These are phyloP conservation scores for Dothiorella sarmentorum DNA, from an alignment of 2,329 filamentous ascomycete genomes.

Conservation along the genomic window DNA sequence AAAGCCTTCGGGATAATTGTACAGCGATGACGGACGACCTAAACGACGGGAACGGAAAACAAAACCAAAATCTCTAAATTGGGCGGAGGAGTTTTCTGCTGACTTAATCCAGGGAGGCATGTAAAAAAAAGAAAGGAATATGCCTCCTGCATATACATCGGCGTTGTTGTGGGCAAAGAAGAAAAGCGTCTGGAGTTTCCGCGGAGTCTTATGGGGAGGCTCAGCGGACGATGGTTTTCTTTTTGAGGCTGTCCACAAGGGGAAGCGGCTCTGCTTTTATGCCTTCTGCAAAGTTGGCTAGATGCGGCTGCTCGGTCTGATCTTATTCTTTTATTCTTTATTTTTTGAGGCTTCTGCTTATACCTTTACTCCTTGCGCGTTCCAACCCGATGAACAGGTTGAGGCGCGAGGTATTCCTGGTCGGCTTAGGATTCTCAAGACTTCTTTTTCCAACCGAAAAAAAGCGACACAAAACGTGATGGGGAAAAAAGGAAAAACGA, in stretches of 20 bases:
- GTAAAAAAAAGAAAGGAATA: not conserved
- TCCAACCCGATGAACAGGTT: not conserved
- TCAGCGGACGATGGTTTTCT: not conserved
- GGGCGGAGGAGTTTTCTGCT: slow-evolving; percentile 1
- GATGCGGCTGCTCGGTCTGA: not conserved
- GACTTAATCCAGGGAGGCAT: slow-evolving; percentile 6
- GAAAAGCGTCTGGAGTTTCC: slow-evolving; percentile 14
- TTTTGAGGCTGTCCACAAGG: not conserved
- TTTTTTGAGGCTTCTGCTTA: not conserved
- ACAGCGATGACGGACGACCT: slow-evolving; percentile 12
- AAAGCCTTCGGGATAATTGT: slow-evolving; percentile 2
- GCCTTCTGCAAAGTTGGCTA: not conserved
- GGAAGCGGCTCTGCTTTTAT: not conserved
- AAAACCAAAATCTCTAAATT: not conserved
- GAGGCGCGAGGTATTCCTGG: not conserved
- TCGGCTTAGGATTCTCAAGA: not conserved
- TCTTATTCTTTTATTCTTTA: not conserved
- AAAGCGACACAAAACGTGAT: not conserved
- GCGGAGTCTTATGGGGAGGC: not conserved
- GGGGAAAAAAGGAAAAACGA: not conserved
- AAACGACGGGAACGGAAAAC: slow-evolving; percentile 1
- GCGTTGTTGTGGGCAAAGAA: slow-evolving; percentile 7
- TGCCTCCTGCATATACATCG: slow-evolving; percentile 14
- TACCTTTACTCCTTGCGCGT: not conserved
- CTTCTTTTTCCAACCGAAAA: not conserved